phyloP scores from a whole-genome alignment of 108 stramenopile species.

The Thalassiosira profunda region DNA sequence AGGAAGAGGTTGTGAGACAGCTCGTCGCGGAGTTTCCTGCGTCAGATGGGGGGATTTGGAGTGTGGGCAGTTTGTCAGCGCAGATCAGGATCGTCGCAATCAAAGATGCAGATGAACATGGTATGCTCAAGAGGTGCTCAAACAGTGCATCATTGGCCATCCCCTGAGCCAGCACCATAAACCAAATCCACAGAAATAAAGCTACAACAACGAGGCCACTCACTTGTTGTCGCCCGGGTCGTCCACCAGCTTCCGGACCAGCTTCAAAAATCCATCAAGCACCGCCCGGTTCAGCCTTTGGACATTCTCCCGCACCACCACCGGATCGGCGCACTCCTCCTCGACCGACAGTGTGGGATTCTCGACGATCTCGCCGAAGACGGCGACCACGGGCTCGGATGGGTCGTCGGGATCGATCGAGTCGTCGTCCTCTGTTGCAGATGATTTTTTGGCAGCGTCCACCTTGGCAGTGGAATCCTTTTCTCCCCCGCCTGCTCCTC shows the following conservation, averaged over 20 bases:
- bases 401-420: conserved; percentile 58
- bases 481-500: conserved; percentile 25
- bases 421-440: conserved; percentile 68
- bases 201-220: too few species aligned
- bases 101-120: too few species aligned
- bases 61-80: too few species aligned
- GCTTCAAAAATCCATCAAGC: conserved; percentile 64
- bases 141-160: too few species aligned
- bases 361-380: conserved; percentile 91
- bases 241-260: conserved; percentile 79
- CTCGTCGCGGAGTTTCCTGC: conserved; percentile 76
- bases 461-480: too few species aligned
- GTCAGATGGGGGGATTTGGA: too few species aligned
- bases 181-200: too few species aligned
- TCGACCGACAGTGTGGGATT: conserved; percentile 73
- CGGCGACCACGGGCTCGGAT: conserved; percentile 63
- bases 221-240: conserved; percentile 84
- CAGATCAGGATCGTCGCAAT: too few species aligned
- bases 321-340: conserved; percentile 78
- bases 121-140: too few species aligned
- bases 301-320: conserved; percentile 72
- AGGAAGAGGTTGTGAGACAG: conserved; percentile 85
- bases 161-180: too few species aligned
- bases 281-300: conserved; percentile 76
- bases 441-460: too few species aligned